Conservation (phyloP, 2,329 filamentous ascomycete genomes). For the Xylariales sp. region DNA sequence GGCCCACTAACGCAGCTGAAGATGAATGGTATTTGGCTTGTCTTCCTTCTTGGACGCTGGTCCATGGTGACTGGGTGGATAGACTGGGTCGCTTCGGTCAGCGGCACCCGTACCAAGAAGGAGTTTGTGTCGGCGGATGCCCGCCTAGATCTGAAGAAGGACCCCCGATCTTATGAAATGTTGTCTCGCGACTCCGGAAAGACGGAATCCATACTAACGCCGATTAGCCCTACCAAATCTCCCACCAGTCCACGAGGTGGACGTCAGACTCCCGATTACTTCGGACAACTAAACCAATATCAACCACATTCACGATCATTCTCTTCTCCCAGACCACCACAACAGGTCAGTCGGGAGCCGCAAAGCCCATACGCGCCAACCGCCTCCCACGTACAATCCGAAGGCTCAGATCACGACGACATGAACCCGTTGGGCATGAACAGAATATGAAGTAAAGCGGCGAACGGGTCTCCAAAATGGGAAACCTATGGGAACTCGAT, state of each 20-base stretch:
- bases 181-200: conserved; percentile 55
- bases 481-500: neutral
- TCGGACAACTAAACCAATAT: conserved; percentile 48
- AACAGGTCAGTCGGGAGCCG: conserved; percentile 39
- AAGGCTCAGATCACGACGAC: conserved; percentile 26
- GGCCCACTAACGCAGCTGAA: conserved; percentile 30
- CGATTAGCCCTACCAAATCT: conserved; percentile 36
- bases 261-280: conserved; percentile 50
- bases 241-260: conserved; percentile 28
- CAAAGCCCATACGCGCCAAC: conserved; percentile 32
- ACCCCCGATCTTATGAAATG: conserved; percentile 76
- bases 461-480: conserved; percentile 1
- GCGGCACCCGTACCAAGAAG: conserved; percentile 49
- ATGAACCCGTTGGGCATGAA: conserved; percentile 56
- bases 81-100: conserved; percentile 52
- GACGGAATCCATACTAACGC: conserved; percentile 46
- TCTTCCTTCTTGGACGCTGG: conserved; percentile 74
- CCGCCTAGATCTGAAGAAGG: conserved; percentile 54
- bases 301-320: conserved; percentile 51
- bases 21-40: conserved; percentile 80
- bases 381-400: conserved; percentile 22
- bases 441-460: conserved; percentile 36
- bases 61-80: conserved; percentile 85
- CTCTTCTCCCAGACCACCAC: conserved; percentile 49
- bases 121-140: conserved; percentile 92